These are phyloP conservation scores for Sextonia rubra DNA, from an alignment of 164 flowering plant species.

Conservation along the genomic window DNA sequence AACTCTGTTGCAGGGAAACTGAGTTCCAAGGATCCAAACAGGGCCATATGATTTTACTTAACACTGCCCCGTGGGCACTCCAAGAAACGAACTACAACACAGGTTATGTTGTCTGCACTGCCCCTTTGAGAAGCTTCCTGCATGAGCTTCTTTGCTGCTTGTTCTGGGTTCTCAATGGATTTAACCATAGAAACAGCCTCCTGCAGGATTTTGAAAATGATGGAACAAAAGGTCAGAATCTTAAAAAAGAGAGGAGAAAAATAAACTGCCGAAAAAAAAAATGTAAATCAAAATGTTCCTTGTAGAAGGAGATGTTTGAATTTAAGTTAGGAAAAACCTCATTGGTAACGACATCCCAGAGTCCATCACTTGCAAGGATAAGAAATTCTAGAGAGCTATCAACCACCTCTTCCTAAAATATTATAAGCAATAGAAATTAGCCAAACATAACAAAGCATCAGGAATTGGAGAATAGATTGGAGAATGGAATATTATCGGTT, in stretches of 20 bases:
- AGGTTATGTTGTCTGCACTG: constrained; percentile 88
- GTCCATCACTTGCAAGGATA: constrained; percentile 94
- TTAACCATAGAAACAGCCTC: constrained; percentile 83
- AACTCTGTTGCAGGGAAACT: background rate
- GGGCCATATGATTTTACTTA: background rate
- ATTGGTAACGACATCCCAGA: constrained; percentile 93
- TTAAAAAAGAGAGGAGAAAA: background rate
- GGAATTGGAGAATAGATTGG: background rate
- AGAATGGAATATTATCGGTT: background rate
- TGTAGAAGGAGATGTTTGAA: background rate
- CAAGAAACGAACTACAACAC: constrained; percentile 86
- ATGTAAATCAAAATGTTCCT: background rate
- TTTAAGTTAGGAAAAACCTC: constrained; percentile 39
- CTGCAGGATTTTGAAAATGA: constrained; percentile 26
- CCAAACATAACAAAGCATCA: no score
- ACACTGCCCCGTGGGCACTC: constrained; percentile 21
- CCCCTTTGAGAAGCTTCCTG: constrained; percentile 87
- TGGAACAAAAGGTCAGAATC: background rate
- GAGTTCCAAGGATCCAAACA: background rate
- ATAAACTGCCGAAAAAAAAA: background rate
- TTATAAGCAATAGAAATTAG: background rate
- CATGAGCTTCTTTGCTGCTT: constrained; percentile 77
- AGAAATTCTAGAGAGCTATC: constrained; percentile 91
- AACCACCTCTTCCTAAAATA: constrained; percentile 71
- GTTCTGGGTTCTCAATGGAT: constrained; percentile 68